A percentile compares a stretch with the other conserved stretches of the same genome.
Evolutionary conservation across 306 rosid genomes (phyloP).

Genomic region (Abrus pulchellus): DNA sequence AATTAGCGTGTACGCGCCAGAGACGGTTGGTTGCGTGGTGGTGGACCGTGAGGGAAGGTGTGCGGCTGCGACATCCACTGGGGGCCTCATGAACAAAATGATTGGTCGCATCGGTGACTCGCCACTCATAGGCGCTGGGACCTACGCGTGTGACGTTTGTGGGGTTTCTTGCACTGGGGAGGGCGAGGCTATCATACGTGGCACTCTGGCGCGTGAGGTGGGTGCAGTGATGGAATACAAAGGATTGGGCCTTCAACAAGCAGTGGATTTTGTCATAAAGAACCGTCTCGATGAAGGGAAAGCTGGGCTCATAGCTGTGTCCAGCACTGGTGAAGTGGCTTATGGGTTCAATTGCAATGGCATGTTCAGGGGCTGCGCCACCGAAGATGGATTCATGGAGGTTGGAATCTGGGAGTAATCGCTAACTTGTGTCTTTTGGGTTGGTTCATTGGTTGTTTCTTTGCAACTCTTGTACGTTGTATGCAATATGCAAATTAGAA

Average conservation of each 20-base stretch:
- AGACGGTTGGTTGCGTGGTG: conserved; percentile 96
- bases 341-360: conserved; percentile 90
- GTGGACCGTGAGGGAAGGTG: conserved; percentile 81
- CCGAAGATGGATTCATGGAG: conserved; percentile 92
- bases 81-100: conserved; percentile 93
- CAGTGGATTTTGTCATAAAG: conserved; percentile 82
- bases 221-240: conserved; percentile 97
- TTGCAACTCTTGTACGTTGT: conserved; percentile 19
- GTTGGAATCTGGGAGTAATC: conserved; percentile 85
- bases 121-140: conserved; percentile 83
- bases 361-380: conserved; percentile 89
- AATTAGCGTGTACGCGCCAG: conserved; percentile 88
- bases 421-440: background rate
- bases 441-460: conserved; percentile 3
- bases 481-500: background rate
- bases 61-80: conserved; percentile 90
- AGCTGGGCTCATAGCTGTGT: conserved; percentile 92
- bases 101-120: conserved; percentile 93
- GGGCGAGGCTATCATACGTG: conserved; percentile 95
- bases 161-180: conserved; percentile 95
- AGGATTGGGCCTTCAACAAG: conserved; percentile 77
- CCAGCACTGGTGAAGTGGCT: conserved; percentile 84
- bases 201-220: conserved; percentile 97
- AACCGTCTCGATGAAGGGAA: conserved; percentile 78
- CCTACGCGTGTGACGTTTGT: conserved; percentile 78